Evolutionary conservation across 805 yeast genomes (phyloP).

Genomic region (Sugiyamaella qingdaonensis): DNA sequence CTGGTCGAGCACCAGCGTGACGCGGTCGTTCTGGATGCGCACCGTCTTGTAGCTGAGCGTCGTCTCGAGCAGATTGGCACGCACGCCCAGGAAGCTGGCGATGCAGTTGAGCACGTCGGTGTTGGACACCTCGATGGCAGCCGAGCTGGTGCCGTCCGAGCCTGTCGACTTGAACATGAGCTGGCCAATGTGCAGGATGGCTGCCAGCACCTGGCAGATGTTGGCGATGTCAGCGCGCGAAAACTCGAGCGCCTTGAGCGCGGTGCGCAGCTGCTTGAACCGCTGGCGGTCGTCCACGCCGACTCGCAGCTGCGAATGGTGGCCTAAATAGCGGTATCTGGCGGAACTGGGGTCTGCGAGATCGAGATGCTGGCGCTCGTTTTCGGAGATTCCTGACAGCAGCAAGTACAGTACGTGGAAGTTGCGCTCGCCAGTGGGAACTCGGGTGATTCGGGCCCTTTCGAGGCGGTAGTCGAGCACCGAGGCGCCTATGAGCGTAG

Average conservation of each 20-base stretch:
- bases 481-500: constrained; percentile 49
- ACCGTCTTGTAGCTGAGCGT: constrained; percentile 38
- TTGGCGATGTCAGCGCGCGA: constrained; percentile 43
- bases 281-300: constrained; percentile 48
- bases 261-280: constrained; percentile 44
- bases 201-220: constrained; percentile 46
- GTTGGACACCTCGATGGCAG: constrained; percentile 36
- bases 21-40: constrained; percentile 35
- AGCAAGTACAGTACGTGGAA: constrained; percentile 58
- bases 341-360: constrained; percentile 35
- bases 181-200: constrained; percentile 42
- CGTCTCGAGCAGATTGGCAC: constrained; percentile 35
- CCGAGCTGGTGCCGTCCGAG: constrained; percentile 33
- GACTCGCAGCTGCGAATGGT: constrained; percentile 38
- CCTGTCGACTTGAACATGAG: constrained; percentile 33
- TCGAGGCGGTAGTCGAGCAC: constrained; percentile 51
- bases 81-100: constrained; percentile 38
- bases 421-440: constrained; percentile 48
- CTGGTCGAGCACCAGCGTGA: constrained; percentile 38
- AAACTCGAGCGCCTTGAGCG: constrained; percentile 48
- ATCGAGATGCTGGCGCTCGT: constrained; percentile 40
- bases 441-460: constrained; percentile 8
- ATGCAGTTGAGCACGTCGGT: constrained; percentile 32
- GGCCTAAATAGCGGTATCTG: constrained; percentile 43
- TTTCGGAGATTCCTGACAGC: constrained; percentile 44